Evolutionary conservation across 176 grass and related monocot genomes (phyloP), one percentile per base, ranked within the genome.

Genomic region (Elaeis guineensis): DNA sequence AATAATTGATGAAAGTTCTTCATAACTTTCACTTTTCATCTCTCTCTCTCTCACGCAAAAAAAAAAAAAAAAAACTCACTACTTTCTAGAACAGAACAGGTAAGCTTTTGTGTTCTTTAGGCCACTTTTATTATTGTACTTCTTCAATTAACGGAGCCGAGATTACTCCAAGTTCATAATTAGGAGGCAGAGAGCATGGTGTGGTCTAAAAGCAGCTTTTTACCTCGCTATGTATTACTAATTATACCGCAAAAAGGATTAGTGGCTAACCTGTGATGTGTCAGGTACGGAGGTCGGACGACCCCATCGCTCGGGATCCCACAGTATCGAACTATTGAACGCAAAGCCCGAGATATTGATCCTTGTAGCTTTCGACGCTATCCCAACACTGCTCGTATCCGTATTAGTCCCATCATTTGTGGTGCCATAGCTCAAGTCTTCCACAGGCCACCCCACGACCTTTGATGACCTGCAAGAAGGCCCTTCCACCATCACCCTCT

Each of bases 251-350:
- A 48, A n/a, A 4, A 25, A 5, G 17, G 14, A 14, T 74, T 17
- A 50, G 18, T 12, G 21, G 54, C 67, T 35, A 70, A 88, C 81
- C 78, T 85, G 69, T 21, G 72, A 75, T 16, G 61, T 71, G 16
- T 61, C 76, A 17, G 17, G 52, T 17, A 70, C 67, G 23, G 90
- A 71, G 22, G 63, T 72, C 8, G 79, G 64, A 3, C 67, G 72
- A 21, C 62, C 65, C 66, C 32, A 72, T 62, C 79, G 65, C 35
- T 65, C 69, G 0, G 53, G 79, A 23, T 90, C 83, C 86, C 90
- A 95, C 14, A 95, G 61, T 29, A 87, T 55, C 5, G 85, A 78
- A 54, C 90, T 90, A 50, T 80, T 60, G 72, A 95, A 95, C 5
- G 75, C 83, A 50, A 90, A 21, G 28, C 64, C 71, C 4, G 78